These are phyloP conservation scores for Mycena rosella DNA, from an alignment of 768 basidiomycete genomes.

Conservation along the genomic window DNA sequence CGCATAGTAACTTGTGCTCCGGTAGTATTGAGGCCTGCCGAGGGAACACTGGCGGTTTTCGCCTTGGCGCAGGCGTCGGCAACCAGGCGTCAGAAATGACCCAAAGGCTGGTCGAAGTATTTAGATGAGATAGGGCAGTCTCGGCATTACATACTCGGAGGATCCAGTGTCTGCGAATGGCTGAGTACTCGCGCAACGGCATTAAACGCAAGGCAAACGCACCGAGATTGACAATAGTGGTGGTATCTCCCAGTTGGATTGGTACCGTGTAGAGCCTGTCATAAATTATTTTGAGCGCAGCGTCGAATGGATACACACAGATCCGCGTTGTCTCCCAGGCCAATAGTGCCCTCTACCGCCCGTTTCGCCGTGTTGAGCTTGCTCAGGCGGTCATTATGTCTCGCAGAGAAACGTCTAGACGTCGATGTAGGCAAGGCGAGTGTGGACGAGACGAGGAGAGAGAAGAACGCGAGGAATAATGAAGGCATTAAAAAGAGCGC, in stretches of 20 bases:
- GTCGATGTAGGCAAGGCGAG: constrained; percentile 41
- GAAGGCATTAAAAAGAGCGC: constrained; percentile 42
- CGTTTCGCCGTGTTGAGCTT: constrained; percentile 27
- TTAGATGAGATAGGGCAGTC: no score
- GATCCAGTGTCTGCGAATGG: constrained; percentile 73
- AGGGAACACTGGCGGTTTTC: constrained; percentile 57
- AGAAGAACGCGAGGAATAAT: constrained; percentile 34
- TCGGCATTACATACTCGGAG: no score
- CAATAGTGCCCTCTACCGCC: constrained; percentile 49
- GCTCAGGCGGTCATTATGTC: constrained; percentile 32
- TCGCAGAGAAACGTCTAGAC: constrained; percentile 39
- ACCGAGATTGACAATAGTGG: constrained; percentile 63
- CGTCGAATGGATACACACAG: constrained; percentile 21
- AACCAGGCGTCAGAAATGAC: constrained; percentile 66
- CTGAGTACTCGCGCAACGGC: background rate
- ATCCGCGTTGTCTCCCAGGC: constrained; percentile 47
- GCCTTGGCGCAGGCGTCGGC: constrained; percentile 52
- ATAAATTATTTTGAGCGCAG: background rate
- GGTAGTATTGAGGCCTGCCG: constrained; percentile 51
- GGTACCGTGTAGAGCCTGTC: constrained; percentile 57
- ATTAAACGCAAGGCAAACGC: constrained; percentile 14
- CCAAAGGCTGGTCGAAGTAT: no score
- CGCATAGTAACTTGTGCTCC: constrained; percentile 53
- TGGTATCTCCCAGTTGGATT: constrained; percentile 57
- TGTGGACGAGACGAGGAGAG: constrained; percentile 34